Conservation (phyloP, 805 yeast genomes). For the Yarrowia divulgata region DNA sequence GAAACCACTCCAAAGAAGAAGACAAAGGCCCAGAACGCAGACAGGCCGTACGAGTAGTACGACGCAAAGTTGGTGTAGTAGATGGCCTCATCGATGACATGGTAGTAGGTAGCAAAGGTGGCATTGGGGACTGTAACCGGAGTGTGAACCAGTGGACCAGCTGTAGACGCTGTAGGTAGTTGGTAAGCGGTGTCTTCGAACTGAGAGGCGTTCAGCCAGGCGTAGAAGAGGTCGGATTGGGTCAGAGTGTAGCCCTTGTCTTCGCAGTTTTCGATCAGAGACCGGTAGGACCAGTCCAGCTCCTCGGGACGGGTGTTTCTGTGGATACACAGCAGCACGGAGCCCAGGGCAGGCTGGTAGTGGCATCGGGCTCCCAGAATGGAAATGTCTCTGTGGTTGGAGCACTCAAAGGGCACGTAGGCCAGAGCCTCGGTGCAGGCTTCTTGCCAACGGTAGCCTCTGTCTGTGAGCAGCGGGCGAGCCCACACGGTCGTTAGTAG, state of each 20-base stretch:
- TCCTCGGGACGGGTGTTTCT: conserved; percentile 5
- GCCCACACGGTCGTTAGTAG: conserved; percentile 6
- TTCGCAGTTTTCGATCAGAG: conserved; percentile 12
- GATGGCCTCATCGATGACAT: conserved; percentile 26
- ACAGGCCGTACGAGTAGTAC: conserved; percentile 28
- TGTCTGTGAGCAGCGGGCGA: conserved; percentile 19
- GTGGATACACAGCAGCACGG: conserved; percentile 22
- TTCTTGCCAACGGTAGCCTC: conserved; percentile 29
- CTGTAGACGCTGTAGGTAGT: background rate
- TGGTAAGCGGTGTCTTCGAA: background rate
- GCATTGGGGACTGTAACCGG: conserved; percentile 5
- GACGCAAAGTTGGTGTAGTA: conserved; percentile 33
- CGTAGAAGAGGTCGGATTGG: conserved; percentile 23
- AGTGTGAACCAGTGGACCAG: background rate
- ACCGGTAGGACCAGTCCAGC: conserved; percentile 29
- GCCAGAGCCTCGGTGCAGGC: conserved; percentile 36
- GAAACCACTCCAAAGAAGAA: conserved; percentile 18
- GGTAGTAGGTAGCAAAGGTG: conserved; percentile 1
- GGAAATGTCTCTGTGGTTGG: background rate
- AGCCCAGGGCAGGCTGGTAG: conserved; percentile 25
- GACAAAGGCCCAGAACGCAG: conserved; percentile 11
- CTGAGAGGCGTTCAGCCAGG: conserved; percentile 15
- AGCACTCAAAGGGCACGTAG: conserved; percentile 10
- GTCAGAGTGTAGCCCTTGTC: conserved; percentile 17
- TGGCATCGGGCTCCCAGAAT: conserved; percentile 20